Percentiles rank a stretch among this genome's conserved stretches.
phyloP scores from a whole-genome alignment of 2,329 filamentous ascomycete genomes.

The Penicillium oxalicum region DNA sequence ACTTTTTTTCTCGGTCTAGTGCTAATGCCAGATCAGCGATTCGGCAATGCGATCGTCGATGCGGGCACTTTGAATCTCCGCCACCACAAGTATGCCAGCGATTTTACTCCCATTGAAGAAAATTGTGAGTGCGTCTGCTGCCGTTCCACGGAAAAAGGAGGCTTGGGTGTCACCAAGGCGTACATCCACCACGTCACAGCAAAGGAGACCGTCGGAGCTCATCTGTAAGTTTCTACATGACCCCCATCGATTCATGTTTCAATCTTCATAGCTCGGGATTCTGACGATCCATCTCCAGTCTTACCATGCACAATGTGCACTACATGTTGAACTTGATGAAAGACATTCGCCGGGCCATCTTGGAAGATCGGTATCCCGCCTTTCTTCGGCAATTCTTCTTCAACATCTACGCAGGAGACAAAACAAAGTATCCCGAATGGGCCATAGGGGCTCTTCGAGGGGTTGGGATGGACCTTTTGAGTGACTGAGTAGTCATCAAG shows the following conservation, averaged over 20 bases:
- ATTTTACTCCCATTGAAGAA: constrained; percentile 78
- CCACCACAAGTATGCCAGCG: constrained; percentile 65
- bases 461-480: constrained; percentile 72
- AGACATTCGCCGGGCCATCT: constrained; percentile 65
- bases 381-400: constrained; percentile 76
- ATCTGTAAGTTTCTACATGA: constrained; percentile 43
- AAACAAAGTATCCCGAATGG: constrained; percentile 70
- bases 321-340: constrained; percentile 84
- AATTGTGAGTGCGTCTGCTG: constrained; percentile 79
- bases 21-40: constrained; percentile 49
- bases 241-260: neutral
- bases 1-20: neutral
- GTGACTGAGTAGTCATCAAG: constrained; percentile 13
- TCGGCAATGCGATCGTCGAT: constrained; percentile 86
- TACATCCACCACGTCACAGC: constrained; percentile 86
- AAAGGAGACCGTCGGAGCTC: constrained; percentile 91
- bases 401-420: constrained; percentile 59
- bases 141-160: constrained; percentile 57
- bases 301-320: constrained; percentile 94
- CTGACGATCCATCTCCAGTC: constrained; percentile 41
- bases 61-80: constrained; percentile 78
- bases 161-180: constrained; percentile 75
- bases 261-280: neutral
- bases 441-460: constrained; percentile 69
- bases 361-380: constrained; percentile 72